These are phyloP conservation scores for Carex sylvatica DNA, from an alignment of 202 grass and related monocot species.

Conservation along the genomic window DNA sequence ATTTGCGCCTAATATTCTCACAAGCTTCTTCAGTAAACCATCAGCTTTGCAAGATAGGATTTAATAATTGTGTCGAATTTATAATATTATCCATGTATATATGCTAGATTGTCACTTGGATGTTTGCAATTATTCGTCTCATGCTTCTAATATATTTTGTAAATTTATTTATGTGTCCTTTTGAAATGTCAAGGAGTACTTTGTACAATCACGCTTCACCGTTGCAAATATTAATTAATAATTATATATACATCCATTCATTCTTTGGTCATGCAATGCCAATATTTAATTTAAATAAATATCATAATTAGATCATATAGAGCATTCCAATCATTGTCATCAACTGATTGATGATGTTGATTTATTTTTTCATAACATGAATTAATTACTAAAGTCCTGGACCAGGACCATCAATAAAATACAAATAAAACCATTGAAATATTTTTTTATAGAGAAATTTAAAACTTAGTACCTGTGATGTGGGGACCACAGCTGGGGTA, in stretches of 20 bases:
- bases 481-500: neutral
- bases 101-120: neutral
- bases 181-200: neutral
- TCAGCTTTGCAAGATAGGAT: neutral
- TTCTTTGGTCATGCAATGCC: neutral
- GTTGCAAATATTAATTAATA: neutral
- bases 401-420: neutral
- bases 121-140: neutral
- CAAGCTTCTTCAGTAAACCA: neutral
- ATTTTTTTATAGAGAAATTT: slow-evolving; percentile 1
- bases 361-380: neutral
- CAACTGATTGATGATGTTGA: neutral
- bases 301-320: neutral
- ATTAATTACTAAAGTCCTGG: neutral
- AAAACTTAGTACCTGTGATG: neutral
- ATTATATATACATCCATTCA: neutral
- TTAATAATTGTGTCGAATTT: neutral
- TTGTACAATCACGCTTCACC: neutral
- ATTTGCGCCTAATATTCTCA: neutral
- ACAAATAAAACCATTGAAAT: neutral
- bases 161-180: neutral
- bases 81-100: neutral
- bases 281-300: slow-evolving; percentile 5
- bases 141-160: neutral
- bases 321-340: neutral